Base-by-base conservation (phyloP, 805 yeast genomes). In the Clavispora carvajalis region DNA sequence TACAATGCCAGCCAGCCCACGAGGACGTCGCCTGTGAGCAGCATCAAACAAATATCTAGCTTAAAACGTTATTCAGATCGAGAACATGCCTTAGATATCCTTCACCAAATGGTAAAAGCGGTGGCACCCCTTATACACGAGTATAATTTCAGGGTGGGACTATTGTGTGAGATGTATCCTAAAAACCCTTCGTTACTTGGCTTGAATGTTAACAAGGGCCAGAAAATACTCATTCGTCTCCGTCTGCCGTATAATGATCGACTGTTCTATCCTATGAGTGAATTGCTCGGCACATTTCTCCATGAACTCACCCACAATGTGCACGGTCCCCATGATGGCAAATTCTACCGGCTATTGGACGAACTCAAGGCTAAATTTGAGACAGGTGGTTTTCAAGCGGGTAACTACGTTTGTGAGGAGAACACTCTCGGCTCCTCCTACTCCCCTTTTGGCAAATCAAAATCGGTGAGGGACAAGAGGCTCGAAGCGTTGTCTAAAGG, bases 251-350 rank as follows among this genome's bases (percentile, higher is more conserved):
- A 64, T 16, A 76, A 83, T 51, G 61, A 60, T n/a, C 41, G 59
- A 11, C 60, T 57, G 59, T 89, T 90, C 57, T 57, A 80, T 15
- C 82, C 89, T 1, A 63, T 81, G 60, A 71, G 79, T 3, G 80
- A 79, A 37, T 62, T 90, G 2, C 55, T 90, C 19, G 95, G 89
- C 1, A 88, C 96, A 0, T 76, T 89, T 79, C 65, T 91, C 5
- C 98, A 91, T 60, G 98, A 91, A 58, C 67, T 91, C 31, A 76
- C 87, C 2, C 98, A 91, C 58, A 90, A 88, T 57, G 57, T 70
- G 16, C 66, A 67, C 53, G 96, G 96, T 0, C 85, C 95, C 0
- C 98, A 91, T 56, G 83, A 91, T 63, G 74, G 64, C 2, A 63
- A 62, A 43, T 91, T 91, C 55, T 86, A 86, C 56, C 64, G 65